Evolutionary conservation across 2,329 filamentous ascomycete genomes (phyloP), one percentile per base, ranked within the genome.

Genomic region (Diaporthe sp.): DNA sequence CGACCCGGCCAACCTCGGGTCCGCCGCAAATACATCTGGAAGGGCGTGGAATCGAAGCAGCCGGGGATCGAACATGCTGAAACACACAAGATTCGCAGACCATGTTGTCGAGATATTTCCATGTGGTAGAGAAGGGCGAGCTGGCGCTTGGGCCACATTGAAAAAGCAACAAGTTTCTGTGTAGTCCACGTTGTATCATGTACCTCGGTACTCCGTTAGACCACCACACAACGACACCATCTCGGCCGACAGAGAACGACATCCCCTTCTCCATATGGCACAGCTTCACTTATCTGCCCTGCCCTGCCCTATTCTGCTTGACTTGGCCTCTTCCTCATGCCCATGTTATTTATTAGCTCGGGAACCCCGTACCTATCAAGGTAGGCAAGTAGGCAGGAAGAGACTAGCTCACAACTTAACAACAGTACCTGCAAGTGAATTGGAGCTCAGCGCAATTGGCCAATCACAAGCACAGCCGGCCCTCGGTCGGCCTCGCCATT

Each of bases 101-200:
- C 39, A 25, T 17, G 15, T 31, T 46, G 59, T 65, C 59, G 59
- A 44, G 15, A 44, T 46, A 22, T 37, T 42, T 46, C 34, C 42
- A 53, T 53, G 13, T 70, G 67, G 67, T 57, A 8, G 25, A 49
- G n/a, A 44, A 34, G 53, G 55, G 34, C 31, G 13, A 37, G 42
- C n/a, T 44, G 46, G 61, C 44, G 58, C 57, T 62, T 67, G 58
- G 39, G n/a, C 71, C 57, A 73, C 42, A 72, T 61, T 42, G 53
- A 19, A 12, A 39, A 39, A 13, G 37, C 37, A 19, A 39, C 67
- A 46, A 58, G 67, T 39, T 70, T 44, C 37, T 34, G 37, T 39
- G 37, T 39, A 12, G 37, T 39, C 37, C 7, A 22, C 17, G 6
- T 1, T 46, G 37, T 61, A 6, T 7, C 55, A 49, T 2, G 12